Conservation (phyloP, 2,329 filamentous ascomycete genomes). For the Leptographium lundbergii region DNA sequence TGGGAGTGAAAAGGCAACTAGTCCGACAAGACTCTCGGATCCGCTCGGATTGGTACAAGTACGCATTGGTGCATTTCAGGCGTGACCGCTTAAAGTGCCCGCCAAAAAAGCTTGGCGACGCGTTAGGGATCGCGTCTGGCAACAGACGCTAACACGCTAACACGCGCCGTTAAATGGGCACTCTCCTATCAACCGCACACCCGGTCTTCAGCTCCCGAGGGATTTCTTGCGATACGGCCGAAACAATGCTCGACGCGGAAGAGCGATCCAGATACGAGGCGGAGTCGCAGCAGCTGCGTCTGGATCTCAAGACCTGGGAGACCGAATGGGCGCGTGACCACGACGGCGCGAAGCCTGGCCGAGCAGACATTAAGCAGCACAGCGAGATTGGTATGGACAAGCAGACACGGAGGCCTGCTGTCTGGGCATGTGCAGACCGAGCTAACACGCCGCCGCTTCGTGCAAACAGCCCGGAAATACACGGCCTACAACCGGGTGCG, state of each 20-base stretch:
- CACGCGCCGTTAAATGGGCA: not conserved
- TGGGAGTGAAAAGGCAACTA: not conserved
- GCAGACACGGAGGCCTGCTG: not conserved
- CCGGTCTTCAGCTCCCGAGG: not conserved
- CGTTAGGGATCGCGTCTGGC: not conserved
- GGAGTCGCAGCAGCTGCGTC: slow-evolving; percentile 43
- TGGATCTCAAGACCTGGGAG: slow-evolving; percentile 64
- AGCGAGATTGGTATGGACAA: slow-evolving; percentile 50
- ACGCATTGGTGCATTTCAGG: not conserved
- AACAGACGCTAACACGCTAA: not conserved
- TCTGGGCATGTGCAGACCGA: not conserved
- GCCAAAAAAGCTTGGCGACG: not conserved
- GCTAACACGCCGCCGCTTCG: not conserved
- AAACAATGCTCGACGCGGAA: slow-evolving; percentile 30
- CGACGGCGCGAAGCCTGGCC: slow-evolving; percentile 53
- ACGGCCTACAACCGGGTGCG: slow-evolving; percentile 60
- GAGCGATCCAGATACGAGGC: slow-evolving; percentile 32
- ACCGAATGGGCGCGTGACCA: slow-evolving; percentile 50
- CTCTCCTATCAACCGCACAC: not conserved
- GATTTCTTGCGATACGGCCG: not conserved
- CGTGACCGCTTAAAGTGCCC: not conserved
- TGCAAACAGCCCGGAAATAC: slow-evolving; percentile 52
- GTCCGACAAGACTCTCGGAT: not conserved
- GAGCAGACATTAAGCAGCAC: slow-evolving; percentile 66
- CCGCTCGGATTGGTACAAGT: not conserved